phyloP scores from a whole-genome alignment of 148 eudicot genomes.

The Vaccinium myrtillus region DNA sequence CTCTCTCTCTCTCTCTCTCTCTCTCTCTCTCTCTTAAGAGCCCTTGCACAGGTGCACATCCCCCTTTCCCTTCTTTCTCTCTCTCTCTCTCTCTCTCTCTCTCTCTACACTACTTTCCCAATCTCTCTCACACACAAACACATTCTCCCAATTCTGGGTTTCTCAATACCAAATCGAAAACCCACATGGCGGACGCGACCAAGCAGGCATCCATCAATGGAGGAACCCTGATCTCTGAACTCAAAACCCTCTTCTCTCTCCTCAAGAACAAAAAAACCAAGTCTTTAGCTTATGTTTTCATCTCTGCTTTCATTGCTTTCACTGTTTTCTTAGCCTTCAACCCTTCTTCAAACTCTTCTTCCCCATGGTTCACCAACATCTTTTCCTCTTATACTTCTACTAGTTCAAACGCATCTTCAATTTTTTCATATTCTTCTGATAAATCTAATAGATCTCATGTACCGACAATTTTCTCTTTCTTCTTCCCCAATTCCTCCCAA shows the following conservation, averaged over 20 bases:
- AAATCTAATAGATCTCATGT: conserved; percentile 49
- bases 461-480: conserved; percentile 42
- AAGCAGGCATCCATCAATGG: conserved; percentile 58
- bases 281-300: conserved; percentile 49
- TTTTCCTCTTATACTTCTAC: conserved; percentile 26
- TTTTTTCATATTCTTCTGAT: conserved; percentile 20
- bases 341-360: conserved; percentile 56
- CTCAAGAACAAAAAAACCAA: conserved; percentile 38
- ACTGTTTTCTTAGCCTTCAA: conserved; percentile 63
- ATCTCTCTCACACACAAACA: background rate
- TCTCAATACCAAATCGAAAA: background rate
- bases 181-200: conserved; percentile 52
- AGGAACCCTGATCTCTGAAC: conserved; percentile 45
- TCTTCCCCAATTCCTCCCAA: conserved; percentile 40
- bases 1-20: conserved; percentile 1
- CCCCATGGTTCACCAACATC: conserved; percentile 61
- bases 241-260: conserved; percentile 44
- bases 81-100: background rate
- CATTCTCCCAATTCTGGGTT: background rate
- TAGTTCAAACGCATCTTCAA: conserved; percentile 9
- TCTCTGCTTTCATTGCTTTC: conserved; percentile 51
- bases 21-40: background rate
- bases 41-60: background rate
- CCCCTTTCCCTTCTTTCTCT: background rate
- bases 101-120: background rate